Base-by-base conservation (phyloP, 306 rosid species). In the Cercis canadensis region DNA sequence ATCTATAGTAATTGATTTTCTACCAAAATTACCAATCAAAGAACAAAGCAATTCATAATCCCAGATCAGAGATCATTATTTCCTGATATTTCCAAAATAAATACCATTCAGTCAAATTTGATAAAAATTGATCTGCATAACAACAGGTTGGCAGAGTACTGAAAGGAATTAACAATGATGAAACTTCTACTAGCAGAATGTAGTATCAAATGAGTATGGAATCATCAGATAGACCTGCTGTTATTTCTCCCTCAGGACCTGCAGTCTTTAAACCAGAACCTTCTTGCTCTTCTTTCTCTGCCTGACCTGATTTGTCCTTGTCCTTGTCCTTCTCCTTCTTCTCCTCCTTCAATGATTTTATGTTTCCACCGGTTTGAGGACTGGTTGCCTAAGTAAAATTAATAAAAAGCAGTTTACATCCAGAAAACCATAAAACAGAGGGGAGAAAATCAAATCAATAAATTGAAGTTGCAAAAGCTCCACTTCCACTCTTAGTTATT, bases 181-280 rank as follows among this genome's bases (percentile, higher is more conserved):
- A 56, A 56, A 52, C 12, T 41, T 64, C 76, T 66, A 60, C 49
- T 43, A 52, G 15, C 6, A 71, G 57, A 49, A 15, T 16, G 19
- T 31, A 49, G 60, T 49, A 33, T 3, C 3, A 37, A 12, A 5
- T 3, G 7, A 29, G 41, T 29, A 63, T 13, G 37, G 29, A 62
- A 16, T 62, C 8, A 57, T 56, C 51, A 17, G 34, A 80, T 82
- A 85, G 65, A 91, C 99, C 99, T 83, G 99, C 99, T 50, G 99
- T 86, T 54, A 94, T 91, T 87, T 94, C 99, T 70, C 99, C 99
- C 78, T 94, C 99, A 47, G 92, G 85, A 67, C 97, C 99, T 32
- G 99, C 99, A 4, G 85, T 87, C 85, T 91, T 91, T 81, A 94
- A 85, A 80, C 97, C 96, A 13, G 99, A 87, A 74, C 85, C 66